These are phyloP conservation scores for Microcyclospora pomicola DNA, from an alignment of 2,329 filamentous ascomycete species.

Conservation along the genomic window DNA sequence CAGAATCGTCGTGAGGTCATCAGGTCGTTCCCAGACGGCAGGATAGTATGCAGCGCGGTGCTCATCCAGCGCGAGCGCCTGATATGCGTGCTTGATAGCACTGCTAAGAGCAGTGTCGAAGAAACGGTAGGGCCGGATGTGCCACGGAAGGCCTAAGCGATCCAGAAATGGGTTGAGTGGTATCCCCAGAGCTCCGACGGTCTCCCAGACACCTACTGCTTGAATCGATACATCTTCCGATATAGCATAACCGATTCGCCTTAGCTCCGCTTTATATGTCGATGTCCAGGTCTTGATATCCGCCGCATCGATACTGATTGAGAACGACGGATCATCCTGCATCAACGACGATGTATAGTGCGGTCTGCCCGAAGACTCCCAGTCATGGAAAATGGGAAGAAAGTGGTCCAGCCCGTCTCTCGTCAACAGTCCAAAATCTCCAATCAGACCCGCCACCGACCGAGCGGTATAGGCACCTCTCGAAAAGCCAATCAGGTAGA, in stretches of 20 bases:
- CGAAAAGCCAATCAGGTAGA: slow-evolving; percentile 31
- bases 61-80: slow-evolving; percentile 28
- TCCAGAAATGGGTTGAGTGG: slow-evolving; percentile 24
- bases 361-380: slow-evolving; percentile 13
- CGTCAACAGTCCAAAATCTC: slow-evolving; percentile 27
- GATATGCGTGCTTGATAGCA: slow-evolving; percentile 26
- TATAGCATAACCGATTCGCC: too few species aligned
- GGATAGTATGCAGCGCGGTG: slow-evolving; percentile 22
- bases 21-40: slow-evolving; percentile 24
- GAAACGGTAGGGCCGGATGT: slow-evolving; percentile 25
- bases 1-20: slow-evolving; percentile 23
- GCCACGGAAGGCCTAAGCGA: slow-evolving; percentile 14
- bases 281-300: too few species aligned
- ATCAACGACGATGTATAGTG: slow-evolving; percentile 2
- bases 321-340: neutral
- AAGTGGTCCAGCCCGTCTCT: slow-evolving; percentile 14
- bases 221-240: slow-evolving; percentile 14
- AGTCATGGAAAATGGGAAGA: slow-evolving; percentile 17
- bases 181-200: slow-evolving; percentile 29
- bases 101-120: slow-evolving; percentile 30
- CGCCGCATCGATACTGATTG: too few species aligned
- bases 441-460: slow-evolving; percentile 28
- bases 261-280: too few species aligned
- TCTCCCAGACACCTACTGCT: slow-evolving; percentile 29
- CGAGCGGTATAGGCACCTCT: slow-evolving; percentile 29